Base-by-base conservation (phyloP, 1,284 basidiomycete genomes). In the Cryptococcus floricola region DNA sequence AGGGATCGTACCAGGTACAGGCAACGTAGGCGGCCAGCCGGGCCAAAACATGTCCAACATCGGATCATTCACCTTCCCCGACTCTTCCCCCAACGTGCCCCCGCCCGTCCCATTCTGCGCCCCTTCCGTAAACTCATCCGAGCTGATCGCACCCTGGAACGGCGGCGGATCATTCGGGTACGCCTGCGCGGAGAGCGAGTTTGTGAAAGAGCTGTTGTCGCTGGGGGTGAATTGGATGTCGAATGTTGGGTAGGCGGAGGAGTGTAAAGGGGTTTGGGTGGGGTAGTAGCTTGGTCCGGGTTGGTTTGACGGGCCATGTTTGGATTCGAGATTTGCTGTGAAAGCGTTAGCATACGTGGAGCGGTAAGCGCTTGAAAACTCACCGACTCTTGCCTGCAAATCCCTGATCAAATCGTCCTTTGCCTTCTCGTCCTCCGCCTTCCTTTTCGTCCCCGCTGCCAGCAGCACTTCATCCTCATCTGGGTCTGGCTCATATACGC, bases 11-110 rank as follows among this genome's bases (percentile, higher is more conserved):
- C 60, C 56, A 9, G 71, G 75, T 2, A 68, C 62, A 2, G 75
- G 73, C 18, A 77, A 56, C 5, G 63, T 63, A 9, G 65, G 59
- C 4, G 70, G 67, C 75, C 75, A 77, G 0, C 71, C 73, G 5
- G 73, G 73, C 64, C 67, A 73, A 6, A 76, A 47, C 7, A 74
- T 48, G 18, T 69, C 68, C 39, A 67, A 47, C 41, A 67, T 67
- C 1, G 59, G 58, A 16, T 65, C 64, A 18, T 61, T 57, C 18
- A 63, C 41, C n/a, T 57, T 59, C 6, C 63, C 66, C 2, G 65
- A 59, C 25, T 64, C 65, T 10, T 37, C 55, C 50, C 56, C 58
- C n/a, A 63, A 13, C 25, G 27, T 46, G 7, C 25, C 44, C 8
- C 25, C 44, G 7, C 23, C 25, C 39, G 19, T 16, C 9, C 31